Percentiles rank a stretch among this genome's conserved stretches.
Evolutionary conservation across 495 filamentous ascomycete species (phyloP).

Genomic region (Lasiosphaeris hirsuta): DNA sequence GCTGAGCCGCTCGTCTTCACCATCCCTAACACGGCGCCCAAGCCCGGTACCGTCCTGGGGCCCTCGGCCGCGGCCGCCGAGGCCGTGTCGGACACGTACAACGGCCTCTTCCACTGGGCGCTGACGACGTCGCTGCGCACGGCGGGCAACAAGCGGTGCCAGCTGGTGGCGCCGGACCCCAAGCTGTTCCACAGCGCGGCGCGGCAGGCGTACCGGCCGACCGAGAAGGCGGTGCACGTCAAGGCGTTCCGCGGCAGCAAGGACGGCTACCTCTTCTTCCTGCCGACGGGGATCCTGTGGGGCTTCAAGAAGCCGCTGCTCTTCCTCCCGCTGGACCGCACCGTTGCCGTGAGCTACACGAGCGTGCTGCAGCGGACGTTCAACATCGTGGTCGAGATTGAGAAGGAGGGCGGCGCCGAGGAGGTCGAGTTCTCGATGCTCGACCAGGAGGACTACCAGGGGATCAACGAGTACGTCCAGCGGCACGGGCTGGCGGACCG

Average conservation of each 20-base stretch:
- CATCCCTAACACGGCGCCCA: conserved; percentile 67
- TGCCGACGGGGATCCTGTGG: conserved; percentile 83
- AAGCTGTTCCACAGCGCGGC: conserved; percentile 74
- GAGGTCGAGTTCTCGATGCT: conserved; percentile 86
- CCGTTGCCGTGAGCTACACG: conserved; percentile 83
- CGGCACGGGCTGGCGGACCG: conserved; percentile 81
- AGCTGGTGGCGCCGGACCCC: conserved; percentile 65
- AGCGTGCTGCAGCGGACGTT: conserved; percentile 89
- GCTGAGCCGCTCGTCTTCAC: conserved; percentile 83
- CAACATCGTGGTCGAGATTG: conserved; percentile 76
- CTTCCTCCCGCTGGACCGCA: conserved; percentile 75
- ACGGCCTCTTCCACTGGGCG: conserved; percentile 58
- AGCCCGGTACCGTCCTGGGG: conserved; percentile 53
- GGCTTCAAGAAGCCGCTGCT: conserved; percentile 93
- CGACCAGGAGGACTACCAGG: conserved; percentile 77
- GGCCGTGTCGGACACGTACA: conserved; percentile 57
- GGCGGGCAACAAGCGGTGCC: conserved; percentile 48
- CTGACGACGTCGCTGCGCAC: conserved; percentile 59
- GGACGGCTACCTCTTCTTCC: conserved; percentile 90
- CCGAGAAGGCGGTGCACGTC: conserved; percentile 86
- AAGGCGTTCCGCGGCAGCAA: conserved; percentile 91
- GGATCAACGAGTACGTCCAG: conserved; percentile 82
- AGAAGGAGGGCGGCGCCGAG: conserved; percentile 40
- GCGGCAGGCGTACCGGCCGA: conserved; percentile 79
- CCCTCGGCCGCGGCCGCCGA: conserved; percentile 42